phyloP scores from a whole-genome alignment of 2,329 filamentous ascomycete species.

The Ceratocystis albifundus region DNA sequence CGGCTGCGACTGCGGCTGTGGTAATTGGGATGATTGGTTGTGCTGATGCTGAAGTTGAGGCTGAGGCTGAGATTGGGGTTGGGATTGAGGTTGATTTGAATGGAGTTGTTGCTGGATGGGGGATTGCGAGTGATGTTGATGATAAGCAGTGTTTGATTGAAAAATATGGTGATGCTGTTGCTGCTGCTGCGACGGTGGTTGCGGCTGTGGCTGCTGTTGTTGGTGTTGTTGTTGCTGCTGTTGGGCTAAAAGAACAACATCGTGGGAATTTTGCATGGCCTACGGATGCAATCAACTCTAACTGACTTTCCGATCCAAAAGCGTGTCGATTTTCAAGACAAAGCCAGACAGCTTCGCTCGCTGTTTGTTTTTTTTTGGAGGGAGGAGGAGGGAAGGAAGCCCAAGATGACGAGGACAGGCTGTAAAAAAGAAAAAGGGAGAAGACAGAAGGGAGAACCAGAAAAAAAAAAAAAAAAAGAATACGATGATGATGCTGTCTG shows the following conservation, averaged over 20 bases:
- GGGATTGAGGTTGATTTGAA: constrained; percentile 9
- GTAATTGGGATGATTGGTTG: constrained; percentile 24
- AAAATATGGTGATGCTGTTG: neutral
- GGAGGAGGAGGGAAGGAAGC: neutral
- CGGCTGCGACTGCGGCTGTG: constrained; percentile 54
- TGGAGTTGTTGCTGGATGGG: constrained; percentile 8
- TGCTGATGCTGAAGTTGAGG: constrained; percentile 30
- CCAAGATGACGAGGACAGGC: neutral
- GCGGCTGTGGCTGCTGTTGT: constrained; percentile 25
- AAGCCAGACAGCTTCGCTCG: neutral
- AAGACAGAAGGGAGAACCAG: neutral
- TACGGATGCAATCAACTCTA: constrained; percentile 1
- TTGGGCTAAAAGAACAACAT: constrained; percentile 22
- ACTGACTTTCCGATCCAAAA: neutral
- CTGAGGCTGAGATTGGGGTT: constrained; percentile 32
- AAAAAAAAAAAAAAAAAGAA: neutral
- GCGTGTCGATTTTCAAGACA: neutral
- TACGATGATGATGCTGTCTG: neutral
- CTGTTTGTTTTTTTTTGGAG: too few relatives aligned
- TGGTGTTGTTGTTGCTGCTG: constrained; percentile 26
- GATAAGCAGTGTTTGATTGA: neutral
- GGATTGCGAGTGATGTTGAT: constrained; percentile 13
- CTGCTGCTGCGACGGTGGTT: constrained; percentile 25
- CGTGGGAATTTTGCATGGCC: constrained; percentile 23
- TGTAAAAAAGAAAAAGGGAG: neutral